phyloP scores from a whole-genome alignment of 2,329 filamentous ascomycete genomes.

The Phialocephala subalpina region DNA sequence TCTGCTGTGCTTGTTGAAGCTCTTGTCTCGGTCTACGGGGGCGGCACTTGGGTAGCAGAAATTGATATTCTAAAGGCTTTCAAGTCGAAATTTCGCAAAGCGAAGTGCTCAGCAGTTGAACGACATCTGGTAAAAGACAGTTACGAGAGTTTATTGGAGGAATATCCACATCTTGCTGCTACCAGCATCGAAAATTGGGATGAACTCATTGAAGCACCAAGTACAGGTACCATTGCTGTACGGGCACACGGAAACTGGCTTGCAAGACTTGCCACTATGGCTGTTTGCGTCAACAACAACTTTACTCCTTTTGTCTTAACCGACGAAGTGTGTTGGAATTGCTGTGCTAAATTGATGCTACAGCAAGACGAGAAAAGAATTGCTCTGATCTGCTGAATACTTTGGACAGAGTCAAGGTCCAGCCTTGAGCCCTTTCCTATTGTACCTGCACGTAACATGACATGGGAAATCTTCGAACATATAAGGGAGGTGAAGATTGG shows the following conservation, averaged over 20 bases:
- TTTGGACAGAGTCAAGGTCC: too few relatives aligned
- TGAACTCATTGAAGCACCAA: slow-evolving; percentile 23
- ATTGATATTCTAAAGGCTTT: slow-evolving; percentile 31
- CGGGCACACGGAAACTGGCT: slow-evolving; percentile 28
- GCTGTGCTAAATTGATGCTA: background rate
- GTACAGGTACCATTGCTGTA: slow-evolving; percentile 6
- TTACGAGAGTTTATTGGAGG: too few relatives aligned
- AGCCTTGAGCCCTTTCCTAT: too few relatives aligned
- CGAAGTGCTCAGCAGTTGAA: background rate
- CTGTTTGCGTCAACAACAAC: slow-evolving; percentile 16
- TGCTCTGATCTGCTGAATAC: slow-evolving; percentile 1
- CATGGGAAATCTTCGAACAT: too few relatives aligned
- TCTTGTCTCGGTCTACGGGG: slow-evolving; percentile 35
- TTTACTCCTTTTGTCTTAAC: slow-evolving; percentile 18
- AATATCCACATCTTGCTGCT: too few relatives aligned
- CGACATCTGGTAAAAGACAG: too few relatives aligned
- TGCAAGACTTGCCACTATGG: slow-evolving; percentile 25
- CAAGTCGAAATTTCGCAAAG: background rate
- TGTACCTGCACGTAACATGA: too few relatives aligned
- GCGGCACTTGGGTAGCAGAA: slow-evolving; percentile 37
- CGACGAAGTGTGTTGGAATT: slow-evolving; percentile 19
- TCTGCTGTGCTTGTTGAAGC: slow-evolving; percentile 32
- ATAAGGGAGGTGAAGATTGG: too few relatives aligned
- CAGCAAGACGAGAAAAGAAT: background rate
- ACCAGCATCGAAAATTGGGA: slow-evolving; percentile 32